These are phyloP conservation scores for Fusarium continuum DNA, from an alignment of 2,329 filamentous ascomycete genomes.

Conservation along the genomic window DNA sequence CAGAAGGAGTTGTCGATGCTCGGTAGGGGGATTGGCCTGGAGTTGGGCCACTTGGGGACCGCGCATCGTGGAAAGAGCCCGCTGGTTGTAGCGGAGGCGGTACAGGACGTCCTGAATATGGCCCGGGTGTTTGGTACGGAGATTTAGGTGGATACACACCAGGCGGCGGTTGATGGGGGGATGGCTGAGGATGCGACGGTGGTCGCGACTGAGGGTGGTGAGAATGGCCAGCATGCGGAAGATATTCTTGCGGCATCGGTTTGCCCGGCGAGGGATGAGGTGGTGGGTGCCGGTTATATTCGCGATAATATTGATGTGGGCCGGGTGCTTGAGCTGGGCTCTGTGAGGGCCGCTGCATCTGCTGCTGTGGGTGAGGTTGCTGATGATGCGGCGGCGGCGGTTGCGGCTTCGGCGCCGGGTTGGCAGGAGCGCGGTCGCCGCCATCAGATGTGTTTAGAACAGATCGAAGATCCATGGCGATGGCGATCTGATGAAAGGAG, in stretches of 20 bases:
- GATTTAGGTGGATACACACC: constrained; percentile 51
- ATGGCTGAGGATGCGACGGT: constrained; percentile 48
- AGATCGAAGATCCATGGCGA: constrained; percentile 60
- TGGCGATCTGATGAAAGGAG: background rate
- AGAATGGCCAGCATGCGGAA: constrained; percentile 44
- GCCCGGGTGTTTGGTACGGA: constrained; percentile 52
- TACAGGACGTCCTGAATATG: constrained; percentile 56
- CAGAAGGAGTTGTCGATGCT: constrained; percentile 56
- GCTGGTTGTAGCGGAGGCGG: constrained; percentile 59
- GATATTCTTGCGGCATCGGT: constrained; percentile 57
- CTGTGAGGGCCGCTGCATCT: constrained; percentile 55
- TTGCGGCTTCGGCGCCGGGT: constrained; percentile 47
- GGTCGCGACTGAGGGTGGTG: constrained; percentile 47
- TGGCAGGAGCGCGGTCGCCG: constrained; percentile 51
- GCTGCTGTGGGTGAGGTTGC: constrained; percentile 50
- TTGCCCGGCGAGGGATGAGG: constrained; percentile 60
- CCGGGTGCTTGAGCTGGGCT: constrained; percentile 45
- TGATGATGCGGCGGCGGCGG: constrained; percentile 48
- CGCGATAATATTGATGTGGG: constrained; percentile 57
- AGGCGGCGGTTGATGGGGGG: constrained; percentile 42
- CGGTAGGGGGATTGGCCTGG: constrained; percentile 58
- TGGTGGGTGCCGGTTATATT: constrained; percentile 57
- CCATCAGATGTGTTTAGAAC: constrained; percentile 64
- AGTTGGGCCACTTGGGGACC: constrained; percentile 60
- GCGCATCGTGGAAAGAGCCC: constrained; percentile 56